Conservation (phyloP, 148 eudicot species). For the Selenicereus undatus region DNA sequence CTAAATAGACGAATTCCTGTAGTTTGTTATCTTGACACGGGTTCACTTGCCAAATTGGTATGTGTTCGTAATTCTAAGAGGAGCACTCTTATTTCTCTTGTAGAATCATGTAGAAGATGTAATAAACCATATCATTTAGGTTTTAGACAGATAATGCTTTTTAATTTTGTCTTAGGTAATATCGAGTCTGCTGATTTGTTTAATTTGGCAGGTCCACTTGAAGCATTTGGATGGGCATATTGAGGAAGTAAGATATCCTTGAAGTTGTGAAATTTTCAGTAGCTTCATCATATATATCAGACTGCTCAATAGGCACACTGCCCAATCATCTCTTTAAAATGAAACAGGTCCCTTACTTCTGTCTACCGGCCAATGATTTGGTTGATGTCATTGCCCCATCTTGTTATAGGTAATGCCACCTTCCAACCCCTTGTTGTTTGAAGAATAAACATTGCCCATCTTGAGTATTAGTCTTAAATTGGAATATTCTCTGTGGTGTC, state of each 20-base stretch:
- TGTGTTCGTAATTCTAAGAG: not conserved
- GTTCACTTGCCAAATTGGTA: not conserved
- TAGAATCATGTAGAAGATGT: not conserved
- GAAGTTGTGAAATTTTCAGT: constrained; percentile 1
- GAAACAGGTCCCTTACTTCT: constrained; percentile 94
- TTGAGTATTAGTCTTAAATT: not conserved
- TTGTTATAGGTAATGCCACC: constrained; percentile 71
- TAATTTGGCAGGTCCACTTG: constrained; percentile 70
- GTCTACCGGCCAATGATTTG: constrained; percentile 90
- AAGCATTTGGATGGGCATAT: constrained; percentile 99
- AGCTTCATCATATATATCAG: not conserved
- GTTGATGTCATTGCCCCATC: constrained; percentile 99
- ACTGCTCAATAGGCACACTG: constrained; percentile 22
- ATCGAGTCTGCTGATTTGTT: constrained; percentile 10
- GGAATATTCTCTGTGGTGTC: not conserved
- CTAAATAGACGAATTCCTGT: not conserved
- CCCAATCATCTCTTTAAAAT: constrained; percentile 8
- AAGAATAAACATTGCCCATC: not conserved
- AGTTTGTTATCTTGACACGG: not conserved
- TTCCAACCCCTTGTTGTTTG: not conserved
- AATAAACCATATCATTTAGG: not conserved
- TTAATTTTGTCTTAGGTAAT: not conserved
- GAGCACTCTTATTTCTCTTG: not conserved
- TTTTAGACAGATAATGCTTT: not conserved
- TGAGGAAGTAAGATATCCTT: constrained; percentile 67